These are phyloP conservation scores for Albifimbria verrucaria DNA, from an alignment of 2,329 filamentous ascomycete genomes.

Conservation along the genomic window DNA sequence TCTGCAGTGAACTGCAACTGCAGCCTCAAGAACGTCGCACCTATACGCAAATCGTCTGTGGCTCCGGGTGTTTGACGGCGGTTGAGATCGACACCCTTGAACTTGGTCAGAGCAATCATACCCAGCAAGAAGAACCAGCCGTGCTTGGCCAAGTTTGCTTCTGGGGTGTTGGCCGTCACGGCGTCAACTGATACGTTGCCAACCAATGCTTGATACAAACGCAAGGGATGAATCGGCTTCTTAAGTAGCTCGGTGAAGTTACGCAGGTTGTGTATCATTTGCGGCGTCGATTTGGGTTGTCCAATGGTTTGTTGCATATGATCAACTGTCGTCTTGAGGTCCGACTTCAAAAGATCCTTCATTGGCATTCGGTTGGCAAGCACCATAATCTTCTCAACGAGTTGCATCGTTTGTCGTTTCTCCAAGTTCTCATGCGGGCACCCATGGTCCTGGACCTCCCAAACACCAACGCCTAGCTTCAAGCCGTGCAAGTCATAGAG, in stretches of 20 bases:
- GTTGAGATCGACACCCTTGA: slow-evolving; percentile 64
- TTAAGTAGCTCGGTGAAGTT: slow-evolving; percentile 80
- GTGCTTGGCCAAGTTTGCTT: slow-evolving; percentile 70
- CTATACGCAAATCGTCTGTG: slow-evolving; percentile 80
- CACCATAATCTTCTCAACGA: slow-evolving; percentile 79
- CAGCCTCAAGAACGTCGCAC: slow-evolving; percentile 73
- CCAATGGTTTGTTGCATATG: slow-evolving; percentile 88
- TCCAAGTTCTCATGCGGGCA: slow-evolving; percentile 77
- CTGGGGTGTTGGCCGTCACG: slow-evolving; percentile 63
- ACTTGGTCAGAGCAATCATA: slow-evolving; percentile 84
- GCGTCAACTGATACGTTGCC: slow-evolving; percentile 74
- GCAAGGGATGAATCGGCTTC: slow-evolving; percentile 76
- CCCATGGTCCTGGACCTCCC: slow-evolving; percentile 72
- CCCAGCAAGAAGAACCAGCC: slow-evolving; percentile 93
- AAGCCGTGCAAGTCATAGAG: slow-evolving; percentile 80
- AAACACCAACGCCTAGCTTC: slow-evolving; percentile 66
- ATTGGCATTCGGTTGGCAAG: slow-evolving; percentile 81
- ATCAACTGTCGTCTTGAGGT: slow-evolving; percentile 86
- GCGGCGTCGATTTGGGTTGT: slow-evolving; percentile 70
- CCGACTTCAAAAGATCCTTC: slow-evolving; percentile 88
- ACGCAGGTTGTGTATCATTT: slow-evolving; percentile 83
- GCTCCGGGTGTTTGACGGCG: slow-evolving; percentile 75
- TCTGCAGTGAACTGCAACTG: slow-evolving; percentile 80
- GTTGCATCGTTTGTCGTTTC: slow-evolving; percentile 71
- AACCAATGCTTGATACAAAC: slow-evolving; percentile 75